Evolutionary conservation across 2,329 filamentous ascomycete genomes (phyloP), one percentile per base, ranked within the genome.

Genomic region (Nannizzia gypsea): DNA sequence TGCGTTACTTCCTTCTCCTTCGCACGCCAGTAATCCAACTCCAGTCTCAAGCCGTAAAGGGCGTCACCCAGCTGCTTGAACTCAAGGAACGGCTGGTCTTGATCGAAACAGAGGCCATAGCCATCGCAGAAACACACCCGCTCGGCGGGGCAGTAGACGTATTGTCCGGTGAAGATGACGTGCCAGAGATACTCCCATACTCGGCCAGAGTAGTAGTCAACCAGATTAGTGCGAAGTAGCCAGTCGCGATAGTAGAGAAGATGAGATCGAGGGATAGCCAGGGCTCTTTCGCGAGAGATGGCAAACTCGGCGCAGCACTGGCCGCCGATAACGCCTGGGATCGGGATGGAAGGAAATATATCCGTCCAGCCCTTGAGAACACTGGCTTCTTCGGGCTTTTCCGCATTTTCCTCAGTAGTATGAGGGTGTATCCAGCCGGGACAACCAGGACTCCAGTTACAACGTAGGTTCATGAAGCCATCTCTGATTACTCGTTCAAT

Each of bases 161-260:
- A 66, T 55, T 77, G 62, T 1, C 78, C 80, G 0, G 81, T 80
- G 66, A 85, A 86, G 11, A 85, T 76, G 61, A 78, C 81, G 61
- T 84, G 82, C 83, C 83, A 86, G 1, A 84, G 70, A 66, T 85
- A 85, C 68, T 86, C 83, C 74, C 82, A 85, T 15, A 85, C 75
- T 1, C 83, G 76, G 3, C 83, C 83, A 9, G 79, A 80, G 24
- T 84, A 72, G 50, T 77, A 78, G 66, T 85, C 81, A 24, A 71
- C 73, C 28, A 85, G 67, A 20, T 78, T 73, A 0, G 82, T 84
- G 17, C 76, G 75, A 28, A 84, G 72, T 1, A 85, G 70, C 83
- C 83, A 86, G 65, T 84, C 79, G 20, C 83, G 77, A 65, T 83
- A 81, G 66, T 77, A 80, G 22, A 81, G 72, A 66, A 81, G 85